Conservation (phyloP, 2,329 filamentous ascomycete species). For the Chaetomium sp. region DNA sequence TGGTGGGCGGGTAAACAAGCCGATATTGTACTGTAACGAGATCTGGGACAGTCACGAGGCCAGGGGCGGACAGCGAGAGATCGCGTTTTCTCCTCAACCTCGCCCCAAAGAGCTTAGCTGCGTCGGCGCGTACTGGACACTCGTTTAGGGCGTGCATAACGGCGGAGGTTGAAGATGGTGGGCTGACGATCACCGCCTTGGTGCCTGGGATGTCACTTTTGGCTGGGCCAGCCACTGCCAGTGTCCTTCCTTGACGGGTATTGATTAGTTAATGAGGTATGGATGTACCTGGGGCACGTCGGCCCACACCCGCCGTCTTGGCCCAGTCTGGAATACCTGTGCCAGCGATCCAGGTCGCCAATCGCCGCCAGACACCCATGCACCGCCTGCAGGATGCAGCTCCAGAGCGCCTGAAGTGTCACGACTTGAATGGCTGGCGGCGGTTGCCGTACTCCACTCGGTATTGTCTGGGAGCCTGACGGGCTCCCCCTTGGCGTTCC, state of each 20-base stretch:
- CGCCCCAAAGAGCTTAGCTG: conserved; percentile 20
- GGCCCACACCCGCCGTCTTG: conserved; percentile 15
- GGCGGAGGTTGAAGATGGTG: conserved; percentile 14
- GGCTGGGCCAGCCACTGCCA: neutral
- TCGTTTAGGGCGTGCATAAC: conserved; percentile 8
- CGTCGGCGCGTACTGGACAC: neutral
- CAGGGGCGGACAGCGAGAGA: conserved; percentile 13
- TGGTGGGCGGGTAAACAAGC: conserved; percentile 22
- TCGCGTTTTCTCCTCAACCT: neutral
- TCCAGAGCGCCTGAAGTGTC: conserved; percentile 36
- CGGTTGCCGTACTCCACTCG: conserved; percentile 29
- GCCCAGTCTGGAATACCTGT: conserved; percentile 24
- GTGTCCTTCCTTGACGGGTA: conserved; percentile 15
- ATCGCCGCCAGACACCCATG: conserved; percentile 30
- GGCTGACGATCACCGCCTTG: conserved; percentile 17
- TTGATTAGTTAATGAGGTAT: neutral
- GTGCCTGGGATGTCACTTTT: conserved; percentile 16
- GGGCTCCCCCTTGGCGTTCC: conserved; percentile 27
- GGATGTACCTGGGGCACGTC: neutral
- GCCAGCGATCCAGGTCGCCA: conserved; percentile 24
- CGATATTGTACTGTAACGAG: conserved; percentile 24
- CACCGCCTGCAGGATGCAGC: conserved; percentile 33
- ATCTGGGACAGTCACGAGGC: conserved; percentile 26
- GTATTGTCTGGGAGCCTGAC: conserved; percentile 34
- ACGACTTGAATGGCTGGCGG: conserved; percentile 34